Conservation (phyloP, 2,329 filamentous ascomycete genomes). For the Penicillium sp. region DNA sequence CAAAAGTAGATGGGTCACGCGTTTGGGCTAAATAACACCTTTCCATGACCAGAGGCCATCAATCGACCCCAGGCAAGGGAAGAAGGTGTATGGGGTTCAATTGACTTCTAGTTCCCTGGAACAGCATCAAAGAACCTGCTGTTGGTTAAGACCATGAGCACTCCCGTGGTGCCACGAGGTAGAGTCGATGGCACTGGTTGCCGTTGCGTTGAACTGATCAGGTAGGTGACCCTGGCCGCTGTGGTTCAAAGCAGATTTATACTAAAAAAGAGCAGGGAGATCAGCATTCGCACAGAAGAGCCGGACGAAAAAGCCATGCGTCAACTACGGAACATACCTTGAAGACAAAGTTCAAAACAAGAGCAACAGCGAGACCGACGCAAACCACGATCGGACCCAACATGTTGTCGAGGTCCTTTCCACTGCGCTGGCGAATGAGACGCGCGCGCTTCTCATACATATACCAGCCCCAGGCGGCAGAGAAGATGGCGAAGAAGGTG, state of each 20-base stretch:
- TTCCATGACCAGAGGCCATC: too few species aligned
- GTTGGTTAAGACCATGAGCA: slow-evolving; percentile 16
- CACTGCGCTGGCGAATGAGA: slow-evolving; percentile 79
- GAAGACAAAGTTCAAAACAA: slow-evolving; percentile 83
- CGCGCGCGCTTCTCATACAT: slow-evolving; percentile 69
- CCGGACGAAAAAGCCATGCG: neutral
- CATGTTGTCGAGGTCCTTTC: slow-evolving; percentile 87
- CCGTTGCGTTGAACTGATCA: slow-evolving; percentile 10
- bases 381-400: slow-evolving; percentile 80
- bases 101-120: too few species aligned
- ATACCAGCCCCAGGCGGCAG: slow-evolving; percentile 78
- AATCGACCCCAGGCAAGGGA: too few species aligned
- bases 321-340: slow-evolving; percentile 43
- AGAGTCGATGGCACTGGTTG: neutral
- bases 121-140: slow-evolving; percentile 13
- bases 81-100: too few species aligned
- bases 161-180: slow-evolving; percentile 1
- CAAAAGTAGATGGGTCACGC: too few species aligned
- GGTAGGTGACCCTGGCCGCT: slow-evolving; percentile 11
- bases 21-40: too few species aligned
- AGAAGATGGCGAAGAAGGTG: slow-evolving; percentile 72
- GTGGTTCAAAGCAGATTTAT: slow-evolving; percentile 24
- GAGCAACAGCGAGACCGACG: slow-evolving; percentile 66
- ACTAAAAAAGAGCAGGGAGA: slow-evolving; percentile 18
- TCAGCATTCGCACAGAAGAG: slow-evolving; percentile 4